phyloP scores from a whole-genome alignment of 495 filamentous ascomycete species.

The Aeminium ludgeri region DNA sequence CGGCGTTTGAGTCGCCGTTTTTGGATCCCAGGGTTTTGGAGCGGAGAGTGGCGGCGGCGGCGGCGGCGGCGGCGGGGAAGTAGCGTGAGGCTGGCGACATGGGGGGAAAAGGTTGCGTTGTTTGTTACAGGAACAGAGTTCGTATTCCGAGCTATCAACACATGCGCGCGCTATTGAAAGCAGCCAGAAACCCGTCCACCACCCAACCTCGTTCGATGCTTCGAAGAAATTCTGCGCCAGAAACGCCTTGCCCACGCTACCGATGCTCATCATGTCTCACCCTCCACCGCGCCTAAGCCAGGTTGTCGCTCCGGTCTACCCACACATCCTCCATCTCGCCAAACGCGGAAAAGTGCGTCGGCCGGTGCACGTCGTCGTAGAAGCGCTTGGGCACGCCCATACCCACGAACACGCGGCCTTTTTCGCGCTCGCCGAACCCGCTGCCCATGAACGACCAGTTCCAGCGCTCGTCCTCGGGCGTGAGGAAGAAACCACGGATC shows the following conservation, averaged over 20 bases:
- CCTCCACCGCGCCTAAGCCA: slow-evolving; percentile 9
- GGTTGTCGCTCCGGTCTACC: slow-evolving; percentile 27
- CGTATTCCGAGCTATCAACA: not conserved
- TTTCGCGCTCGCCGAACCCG: slow-evolving; percentile 70
- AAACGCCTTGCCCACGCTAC: not conserved
- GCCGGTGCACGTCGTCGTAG: slow-evolving; percentile 85
- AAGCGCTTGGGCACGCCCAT: slow-evolving; percentile 75
- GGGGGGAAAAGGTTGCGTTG: too few relatives aligned
- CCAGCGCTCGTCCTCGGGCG: slow-evolving; percentile 82
- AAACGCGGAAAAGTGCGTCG: slow-evolving; percentile 57
- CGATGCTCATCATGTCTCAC: not conserved
- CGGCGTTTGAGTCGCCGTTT: not conserved
- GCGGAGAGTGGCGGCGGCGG: not conserved
- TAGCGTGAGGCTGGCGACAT: too few relatives aligned
- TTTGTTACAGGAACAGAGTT: not conserved
- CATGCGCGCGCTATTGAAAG: not conserved
- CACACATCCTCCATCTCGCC: slow-evolving; percentile 29
- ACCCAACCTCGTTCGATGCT: not conserved
- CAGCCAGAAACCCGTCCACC: not conserved
- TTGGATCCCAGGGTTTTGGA: not conserved
- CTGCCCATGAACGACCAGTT: slow-evolving; percentile 98
- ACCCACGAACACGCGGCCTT: slow-evolving; percentile 77
- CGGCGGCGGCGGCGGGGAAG: too few relatives aligned
- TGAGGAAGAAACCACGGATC: slow-evolving; percentile 87
- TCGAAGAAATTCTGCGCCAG: too few relatives aligned